Evolutionary conservation across 495 filamentous ascomycete species (phyloP), one percentile per base, ranked within the genome.

Genomic region (Penicillium steckii): DNA sequence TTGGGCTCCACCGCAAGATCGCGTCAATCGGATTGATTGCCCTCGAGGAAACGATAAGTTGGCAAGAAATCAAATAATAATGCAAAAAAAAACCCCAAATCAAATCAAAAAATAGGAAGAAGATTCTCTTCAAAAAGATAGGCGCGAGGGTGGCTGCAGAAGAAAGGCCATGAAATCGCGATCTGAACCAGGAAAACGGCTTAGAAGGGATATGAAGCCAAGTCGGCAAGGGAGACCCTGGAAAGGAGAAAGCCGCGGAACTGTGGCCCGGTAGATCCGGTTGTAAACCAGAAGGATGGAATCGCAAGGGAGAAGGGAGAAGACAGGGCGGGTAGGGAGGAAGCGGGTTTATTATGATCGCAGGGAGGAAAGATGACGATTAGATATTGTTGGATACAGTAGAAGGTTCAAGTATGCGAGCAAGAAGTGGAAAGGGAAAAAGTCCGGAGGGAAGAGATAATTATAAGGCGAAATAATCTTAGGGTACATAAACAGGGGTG

Each of bases 171-270:
- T 60, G 23, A 55, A 65, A 69, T 67, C 62, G 61, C 57, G 62
- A 72, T 70, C 62, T 59, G 57, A 69, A 66, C 59, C 66, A 58
- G 53, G 53, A 52, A 60, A 65, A 66, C 44, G 56, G 59, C 56
- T 45, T 32, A 61, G 61, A 62, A 65, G 62, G 59, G 59, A 65
- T 62, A 62, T 59, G 42, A 59, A 48, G 50, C 57, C 64, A 55
- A 57, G 51, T 48, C 68, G 68, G 70, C 66, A 71, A 71, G 71
- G 65, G 61, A 66, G 68, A 56, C 59, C 67, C 63, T 66, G 57
- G 62, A 66, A 67, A 65, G 70, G 64, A 71, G 64, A 62, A 64
- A 61, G 61, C 65, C 61, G 56, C 71, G 71, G 70, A 69, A 73
- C 45, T 67, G 46, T 52, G 56, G 50, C 59, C 70, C 66, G 72